Percentiles rank a stretch among this genome's conserved stretches.
Evolutionary conservation across 1,284 basidiomycete genomes (phyloP).

Genomic region (Testicularia cyperi): DNA sequence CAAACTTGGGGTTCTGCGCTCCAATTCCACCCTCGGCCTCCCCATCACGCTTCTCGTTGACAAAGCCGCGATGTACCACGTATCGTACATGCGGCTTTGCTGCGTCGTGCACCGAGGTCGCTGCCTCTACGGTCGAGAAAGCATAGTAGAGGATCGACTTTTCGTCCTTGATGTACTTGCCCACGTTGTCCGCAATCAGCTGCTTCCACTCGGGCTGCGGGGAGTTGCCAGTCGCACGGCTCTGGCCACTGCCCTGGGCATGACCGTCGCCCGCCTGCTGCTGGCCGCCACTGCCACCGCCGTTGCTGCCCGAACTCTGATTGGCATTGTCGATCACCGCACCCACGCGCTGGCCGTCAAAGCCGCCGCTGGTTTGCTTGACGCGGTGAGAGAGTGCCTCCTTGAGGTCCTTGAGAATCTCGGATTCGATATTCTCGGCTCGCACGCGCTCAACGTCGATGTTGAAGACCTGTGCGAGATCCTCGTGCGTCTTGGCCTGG

Average conservation of each 20-base stretch:
- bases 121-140: constrained; percentile 42
- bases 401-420: constrained; percentile 18
- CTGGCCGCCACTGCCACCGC: neutral
- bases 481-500: constrained; percentile 40
- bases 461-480: constrained; percentile 28
- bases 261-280: constrained; percentile 24
- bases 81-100: constrained; percentile 48
- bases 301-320: neutral
- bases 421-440: constrained; percentile 9
- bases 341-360: constrained; percentile 18
- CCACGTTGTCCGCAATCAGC: constrained; percentile 36
- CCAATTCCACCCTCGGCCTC: constrained; percentile 40
- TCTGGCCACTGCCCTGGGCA: constrained; percentile 10
- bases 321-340: constrained; percentile 19
- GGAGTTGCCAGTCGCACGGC: constrained; percentile 35
- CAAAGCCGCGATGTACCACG: constrained; percentile 61
- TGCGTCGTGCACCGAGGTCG: constrained; percentile 38
- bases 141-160: constrained; percentile 56
- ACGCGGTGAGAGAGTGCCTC: constrained; percentile 10
- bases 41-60: constrained; percentile 57
- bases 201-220: constrained; percentile 52
- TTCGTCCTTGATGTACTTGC: constrained; percentile 45
- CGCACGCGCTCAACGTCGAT: constrained; percentile 22
- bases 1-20: constrained; percentile 39
- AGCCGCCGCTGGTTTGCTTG: constrained; percentile 5